These are phyloP conservation scores for Fusarium illudens DNA, from an alignment of 2,329 filamentous ascomycete species.

Conservation along the genomic window DNA sequence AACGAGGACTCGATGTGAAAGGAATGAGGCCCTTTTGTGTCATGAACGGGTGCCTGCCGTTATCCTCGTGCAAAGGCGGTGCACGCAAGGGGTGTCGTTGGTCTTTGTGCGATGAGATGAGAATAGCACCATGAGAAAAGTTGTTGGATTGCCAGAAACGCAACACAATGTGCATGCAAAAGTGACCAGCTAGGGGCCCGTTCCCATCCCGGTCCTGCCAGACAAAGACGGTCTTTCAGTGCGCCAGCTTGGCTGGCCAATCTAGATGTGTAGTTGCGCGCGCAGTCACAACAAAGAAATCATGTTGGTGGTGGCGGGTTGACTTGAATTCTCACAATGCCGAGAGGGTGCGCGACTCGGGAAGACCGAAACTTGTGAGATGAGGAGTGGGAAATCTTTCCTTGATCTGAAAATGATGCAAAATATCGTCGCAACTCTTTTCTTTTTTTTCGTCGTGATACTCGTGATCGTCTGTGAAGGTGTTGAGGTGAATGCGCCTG, in stretches of 20 bases:
- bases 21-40: constrained; percentile 21
- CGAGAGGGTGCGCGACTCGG: neutral
- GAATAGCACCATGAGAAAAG: constrained; percentile 32
- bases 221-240: constrained; percentile 19
- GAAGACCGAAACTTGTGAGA: neutral
- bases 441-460: constrained; percentile 29
- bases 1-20: constrained; percentile 9
- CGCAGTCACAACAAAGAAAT: constrained; percentile 37
- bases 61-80: constrained; percentile 5
- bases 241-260: constrained; percentile 29
- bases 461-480: constrained; percentile 36
- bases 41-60: constrained; percentile 24
- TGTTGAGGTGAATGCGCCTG: constrained; percentile 39
- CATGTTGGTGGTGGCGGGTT: constrained; percentile 38
- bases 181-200: constrained; percentile 4
- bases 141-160: constrained; percentile 9
- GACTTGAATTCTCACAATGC: constrained; percentile 4
- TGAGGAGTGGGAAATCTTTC: neutral
- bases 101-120: constrained; percentile 31
- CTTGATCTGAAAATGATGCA: neutral
- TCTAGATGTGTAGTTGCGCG: constrained; percentile 25
- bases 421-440: neutral
- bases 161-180: constrained; percentile 6
- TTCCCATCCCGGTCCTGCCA: constrained; percentile 2
- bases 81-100: neutral